A percentile compares a stretch with the other conserved stretches of the same genome.
Conservation (phyloP, 2,329 filamentous ascomycete species). For the Claviceps cyperi region DNA sequence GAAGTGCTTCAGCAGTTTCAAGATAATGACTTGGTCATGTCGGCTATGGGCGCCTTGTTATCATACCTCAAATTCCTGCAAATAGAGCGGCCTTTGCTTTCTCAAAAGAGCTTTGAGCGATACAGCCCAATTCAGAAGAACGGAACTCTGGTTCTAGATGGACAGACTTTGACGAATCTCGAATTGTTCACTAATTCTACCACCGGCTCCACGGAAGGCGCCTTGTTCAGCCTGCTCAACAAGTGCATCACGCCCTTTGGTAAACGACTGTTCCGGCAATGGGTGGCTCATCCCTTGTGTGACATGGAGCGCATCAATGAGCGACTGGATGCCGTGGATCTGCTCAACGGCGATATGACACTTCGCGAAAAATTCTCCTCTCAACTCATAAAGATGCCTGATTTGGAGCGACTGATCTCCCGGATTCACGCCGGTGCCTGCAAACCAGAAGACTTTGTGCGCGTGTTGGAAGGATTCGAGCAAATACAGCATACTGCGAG, state of each 20-base stretch:
- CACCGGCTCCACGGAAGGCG: constrained; percentile 73
- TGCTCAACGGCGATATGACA: constrained; percentile 68
- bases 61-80: constrained; percentile 80
- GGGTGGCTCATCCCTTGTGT: constrained; percentile 91
- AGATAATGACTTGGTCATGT: constrained; percentile 75
- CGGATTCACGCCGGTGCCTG: constrained; percentile 87
- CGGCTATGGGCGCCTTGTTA: constrained; percentile 74
- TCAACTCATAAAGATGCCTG: constrained; percentile 80
- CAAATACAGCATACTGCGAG: constrained; percentile 92
- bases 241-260: constrained; percentile 93
- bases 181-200: constrained; percentile 90
- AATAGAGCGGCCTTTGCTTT: constrained; percentile 74
- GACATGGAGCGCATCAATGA: constrained; percentile 83
- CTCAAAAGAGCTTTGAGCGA: constrained; percentile 77
- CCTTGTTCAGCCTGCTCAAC: constrained; percentile 80
- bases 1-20: constrained; percentile 54
- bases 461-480: constrained; percentile 88
- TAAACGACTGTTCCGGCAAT: constrained; percentile 88
- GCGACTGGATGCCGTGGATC: constrained; percentile 83
- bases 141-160: constrained; percentile 82
- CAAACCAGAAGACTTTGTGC: constrained; percentile 81
- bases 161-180: constrained; percentile 94
- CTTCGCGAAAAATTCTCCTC: constrained; percentile 79
- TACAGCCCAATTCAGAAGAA: constrained; percentile 88
- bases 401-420: constrained; percentile 86